Base-by-base conservation (phyloP, 768 basidiomycete genomes). In the Trametes gibbosa region DNA sequence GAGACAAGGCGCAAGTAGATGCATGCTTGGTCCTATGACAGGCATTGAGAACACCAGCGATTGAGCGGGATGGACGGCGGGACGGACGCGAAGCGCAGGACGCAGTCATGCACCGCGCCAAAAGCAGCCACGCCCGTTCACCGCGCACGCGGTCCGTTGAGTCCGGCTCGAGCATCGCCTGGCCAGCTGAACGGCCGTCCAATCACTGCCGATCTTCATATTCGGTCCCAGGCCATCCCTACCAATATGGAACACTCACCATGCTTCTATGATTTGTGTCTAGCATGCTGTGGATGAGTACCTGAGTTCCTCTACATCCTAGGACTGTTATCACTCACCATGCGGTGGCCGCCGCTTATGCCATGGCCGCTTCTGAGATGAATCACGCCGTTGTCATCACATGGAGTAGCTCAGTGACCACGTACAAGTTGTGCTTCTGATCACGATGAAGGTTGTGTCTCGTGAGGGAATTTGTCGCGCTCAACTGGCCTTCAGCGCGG, bases 1-100 rank as follows among this genome's bases (percentile, higher is more conserved):
- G 46, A 40, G 54, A 55, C 23, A 55, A 24, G 35, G 54, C 32
- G 54, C 46, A 35, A 48, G 34, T 48, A 47, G 46, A 55, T 39
- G 46, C 54, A 55, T 34, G 46, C 54, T 46, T 54, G 53, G 53
- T 47, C 43, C 19, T 54, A 35, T 54, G 53, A 54, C 53, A 37
- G 10, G 43, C 23, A 34, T n/a, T n/a, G n/a, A n/a, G n/a, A n/a
- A n/a, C n/a, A n/a, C n/a, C 3, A 19, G 29, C 19, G 27, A 24
- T 25, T 37, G 53, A 37, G 43, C 32, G 21, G 46, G 43, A 46
- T 47, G 53, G n/a, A 46, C 21, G 32, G 25, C 53, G 43, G n/a
- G 17, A 37, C 21, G 7, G 54, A 37, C 46, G 24, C 16, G 54
- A 55, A 55, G 35, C 24, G 12, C 2, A 19, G 29, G 46, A 17